phyloP scores from a whole-genome alignment of 805 yeast genomes.

The Hanseniaspora occidentalis region DNA sequence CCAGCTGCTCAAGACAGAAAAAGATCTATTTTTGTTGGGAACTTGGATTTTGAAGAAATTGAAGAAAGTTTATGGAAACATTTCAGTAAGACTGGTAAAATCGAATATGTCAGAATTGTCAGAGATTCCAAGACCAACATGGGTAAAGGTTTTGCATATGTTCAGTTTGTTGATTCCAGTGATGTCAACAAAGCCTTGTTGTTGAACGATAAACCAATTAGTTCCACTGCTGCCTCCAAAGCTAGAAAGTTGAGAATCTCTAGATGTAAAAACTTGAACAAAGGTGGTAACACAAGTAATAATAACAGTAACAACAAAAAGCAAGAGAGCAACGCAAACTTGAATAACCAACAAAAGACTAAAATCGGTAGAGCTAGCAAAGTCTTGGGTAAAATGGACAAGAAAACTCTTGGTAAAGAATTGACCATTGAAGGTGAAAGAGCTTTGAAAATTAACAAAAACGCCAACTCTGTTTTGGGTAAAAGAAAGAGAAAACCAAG shows the following conservation, averaged over 20 bases:
- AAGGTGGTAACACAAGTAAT: slow-evolving; percentile 10
- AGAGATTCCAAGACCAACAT: slow-evolving; percentile 89
- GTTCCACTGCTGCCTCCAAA: slow-evolving; percentile 15
- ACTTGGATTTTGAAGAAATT: slow-evolving; percentile 80
- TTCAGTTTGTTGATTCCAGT: slow-evolving; percentile 68
- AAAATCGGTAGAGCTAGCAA: slow-evolving; percentile 69
- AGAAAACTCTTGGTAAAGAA: slow-evolving; percentile 48
- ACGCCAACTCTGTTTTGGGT: slow-evolving; percentile 39
- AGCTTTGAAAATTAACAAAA: slow-evolving; percentile 37
- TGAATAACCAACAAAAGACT: slow-evolving; percentile 61
- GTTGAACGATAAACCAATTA: slow-evolving; percentile 54
- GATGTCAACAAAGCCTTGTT: slow-evolving; percentile 73
- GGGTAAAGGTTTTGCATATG: slow-evolving; percentile 96
- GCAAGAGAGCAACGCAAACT: slow-evolving; percentile 18
- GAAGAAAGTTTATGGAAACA: slow-evolving; percentile 85
- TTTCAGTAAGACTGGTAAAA: slow-evolving; percentile 41
- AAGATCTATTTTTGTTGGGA: slow-evolving; percentile 83
- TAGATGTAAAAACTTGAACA: slow-evolving; percentile 42
- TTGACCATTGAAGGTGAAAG: slow-evolving; percentile 61
- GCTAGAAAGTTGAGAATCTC: slow-evolving; percentile 62
- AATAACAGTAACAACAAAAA: slow-evolving; percentile 15
- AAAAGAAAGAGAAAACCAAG: slow-evolving; percentile 32
- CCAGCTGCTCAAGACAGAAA: slow-evolving; percentile 79
- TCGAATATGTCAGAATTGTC: slow-evolving; percentile 80
- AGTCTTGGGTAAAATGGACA: slow-evolving; percentile 69